Evolutionary conservation across 176 grass and related monocot species (phyloP), one percentile per base, ranked within the genome.

Genomic region (Saccharum officinarum): DNA sequence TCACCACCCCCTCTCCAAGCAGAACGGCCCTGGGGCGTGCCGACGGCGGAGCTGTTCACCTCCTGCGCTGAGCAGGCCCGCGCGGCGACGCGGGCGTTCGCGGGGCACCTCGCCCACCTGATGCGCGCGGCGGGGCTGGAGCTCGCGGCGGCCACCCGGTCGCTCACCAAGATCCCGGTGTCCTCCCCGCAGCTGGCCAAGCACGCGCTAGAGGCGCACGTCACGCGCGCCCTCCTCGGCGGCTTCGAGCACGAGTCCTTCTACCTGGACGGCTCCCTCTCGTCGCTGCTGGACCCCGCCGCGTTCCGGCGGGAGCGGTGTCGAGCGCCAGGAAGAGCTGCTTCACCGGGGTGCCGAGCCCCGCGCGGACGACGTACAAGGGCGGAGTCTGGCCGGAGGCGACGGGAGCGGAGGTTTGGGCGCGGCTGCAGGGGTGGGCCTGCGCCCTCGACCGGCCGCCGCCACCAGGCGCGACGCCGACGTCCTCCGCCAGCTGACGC

Each of bases 231-330:
- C 15, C 80, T 95, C 70, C 94, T 98, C 69, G 85, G 88, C 54
- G 93, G 91, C 33, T 98, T 98, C 81, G 93, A 98, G 89, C 93
- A 98, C 61, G 97, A 98, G 85, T 93, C 97, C 7, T 98, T 98
- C 89, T 98, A 95, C 91, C 83, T 98, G 8, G 97, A 98, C 69
- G 97, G 97, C 3, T 98, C 97, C 13, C 97, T 98, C 38, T 90
- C 93, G 1, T 98, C 97, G 10, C 93, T 98, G 73, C 92, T 98
- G 9, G 88, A 94, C 63, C 97, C 93, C 17, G 83, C 86, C 2
- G 97, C 93, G 17, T 98, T 91, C 89, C 91, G 91, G 5, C 82
- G 87, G 8, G 91, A 90, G 57, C 89, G 86, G 75, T 92, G n/a
- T n/a, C n/a, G n/a, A n/a, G n/a, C n/a, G n/a, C n/a, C n/a, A n/a